These are phyloP conservation scores for Turritis glabra DNA, from an alignment of 345 rosid species.

Conservation along the genomic window DNA sequence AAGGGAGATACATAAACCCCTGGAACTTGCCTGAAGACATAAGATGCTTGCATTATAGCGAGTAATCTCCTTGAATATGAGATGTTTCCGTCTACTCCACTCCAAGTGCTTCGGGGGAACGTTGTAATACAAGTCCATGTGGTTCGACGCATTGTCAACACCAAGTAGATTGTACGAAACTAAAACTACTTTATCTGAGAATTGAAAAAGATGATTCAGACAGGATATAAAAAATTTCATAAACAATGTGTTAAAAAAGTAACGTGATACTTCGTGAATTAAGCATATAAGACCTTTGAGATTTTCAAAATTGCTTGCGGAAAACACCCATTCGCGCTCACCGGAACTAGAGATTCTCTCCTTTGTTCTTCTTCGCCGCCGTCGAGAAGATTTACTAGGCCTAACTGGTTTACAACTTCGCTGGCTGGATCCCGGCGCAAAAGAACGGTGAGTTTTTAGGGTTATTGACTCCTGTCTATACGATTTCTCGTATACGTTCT, in stretches of 20 bases:
- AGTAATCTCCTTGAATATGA: slow-evolving; percentile 59
- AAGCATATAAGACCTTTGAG: slow-evolving; percentile 28
- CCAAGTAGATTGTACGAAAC: slow-evolving; percentile 80
- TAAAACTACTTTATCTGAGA: slow-evolving; percentile 57
- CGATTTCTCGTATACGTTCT: not conserved
- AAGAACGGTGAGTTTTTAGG: slow-evolving; percentile 22
- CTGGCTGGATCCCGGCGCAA: not conserved
- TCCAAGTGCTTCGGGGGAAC: slow-evolving; percentile 48
- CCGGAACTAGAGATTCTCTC: slow-evolving; percentile 9
- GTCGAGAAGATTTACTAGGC: slow-evolving; percentile 25
- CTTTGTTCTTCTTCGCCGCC: slow-evolving; percentile 13
- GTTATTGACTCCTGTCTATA: slow-evolving; percentile 1
- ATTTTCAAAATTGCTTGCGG: slow-evolving; percentile 19
- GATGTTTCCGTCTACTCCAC: slow-evolving; percentile 65
- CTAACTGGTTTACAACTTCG: not conserved
- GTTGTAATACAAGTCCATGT: slow-evolving; percentile 56
- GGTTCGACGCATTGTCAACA: slow-evolving; percentile 66
- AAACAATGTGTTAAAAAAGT: not conserved
- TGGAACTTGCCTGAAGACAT: slow-evolving; percentile 71
- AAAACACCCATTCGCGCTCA: slow-evolving; percentile 42
- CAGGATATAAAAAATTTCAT: not conserved
- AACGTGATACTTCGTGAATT: not conserved
- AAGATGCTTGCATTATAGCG: slow-evolving; percentile 59
- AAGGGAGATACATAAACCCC: not conserved
- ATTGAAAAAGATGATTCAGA: slow-evolving; percentile 3